A percentile compares a stretch with the other conserved stretches of the same genome.
Evolutionary conservation across 169 alveolate genomes (phyloP).

Genomic region (Theileria luwenshuni): DNA sequence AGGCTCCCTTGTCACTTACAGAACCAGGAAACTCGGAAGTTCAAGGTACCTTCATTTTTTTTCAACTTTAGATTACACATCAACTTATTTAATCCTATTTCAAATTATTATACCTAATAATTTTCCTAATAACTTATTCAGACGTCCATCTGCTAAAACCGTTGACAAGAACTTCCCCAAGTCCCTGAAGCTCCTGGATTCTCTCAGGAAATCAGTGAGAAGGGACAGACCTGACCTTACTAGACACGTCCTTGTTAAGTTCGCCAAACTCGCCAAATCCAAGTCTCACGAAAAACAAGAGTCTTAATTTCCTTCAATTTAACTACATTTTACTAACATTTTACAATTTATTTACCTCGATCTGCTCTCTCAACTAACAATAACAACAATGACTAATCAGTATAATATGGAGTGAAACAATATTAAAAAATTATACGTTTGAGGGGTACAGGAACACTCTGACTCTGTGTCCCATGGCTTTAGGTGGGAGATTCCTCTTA

Average conservation of each 20-base stretch:
- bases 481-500: slow-evolving; percentile 94
- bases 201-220: slow-evolving; percentile 17
- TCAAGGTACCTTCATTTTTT: slow-evolving; percentile 15
- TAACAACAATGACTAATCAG: neutral
- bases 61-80: neutral
- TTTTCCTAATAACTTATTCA: no score
- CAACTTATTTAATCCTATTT: no score
- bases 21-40: slow-evolving; percentile 3
- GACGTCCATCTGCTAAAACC: slow-evolving; percentile 36
- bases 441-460: slow-evolving; percentile 97
- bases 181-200: slow-evolving; percentile 14
- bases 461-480: slow-evolving; percentile 93
- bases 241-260: slow-evolving; percentile 12
- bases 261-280: slow-evolving; percentile 24
- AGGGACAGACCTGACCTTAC: slow-evolving; percentile 38
- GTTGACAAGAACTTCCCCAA: slow-evolving; percentile 19
- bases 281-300: slow-evolving; percentile 44
- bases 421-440: slow-evolving; percentile 72
- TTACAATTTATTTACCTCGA: no score
- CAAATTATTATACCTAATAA: no score
- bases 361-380: no score
- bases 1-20: slow-evolving; percentile 21
- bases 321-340: neutral
- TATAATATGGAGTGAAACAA: no score
- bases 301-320: neutral